phyloP scores from a whole-genome alignment of 805 yeast species.

The Yarrowia porcina region DNA sequence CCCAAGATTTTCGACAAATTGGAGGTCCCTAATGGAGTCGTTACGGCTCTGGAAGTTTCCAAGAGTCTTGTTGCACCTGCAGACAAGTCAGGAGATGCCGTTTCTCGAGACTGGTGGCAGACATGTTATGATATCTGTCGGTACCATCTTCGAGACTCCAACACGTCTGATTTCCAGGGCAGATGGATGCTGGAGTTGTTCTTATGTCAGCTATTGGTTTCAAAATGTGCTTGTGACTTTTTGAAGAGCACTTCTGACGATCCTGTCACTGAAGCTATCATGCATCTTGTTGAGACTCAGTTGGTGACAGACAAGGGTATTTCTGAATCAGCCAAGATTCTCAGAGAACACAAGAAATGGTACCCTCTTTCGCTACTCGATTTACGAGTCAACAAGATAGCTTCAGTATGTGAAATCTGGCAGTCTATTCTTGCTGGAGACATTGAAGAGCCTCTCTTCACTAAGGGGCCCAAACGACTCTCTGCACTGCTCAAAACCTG shows the following conservation, averaged over 20 bases:
- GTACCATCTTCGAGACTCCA: neutral
- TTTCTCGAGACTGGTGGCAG: neutral
- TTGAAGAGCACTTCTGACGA: neutral
- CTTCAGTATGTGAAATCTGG: constrained; percentile 34
- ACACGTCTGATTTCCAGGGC: neutral
- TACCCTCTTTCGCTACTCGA: constrained; percentile 36
- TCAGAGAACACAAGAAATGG: constrained; percentile 31
- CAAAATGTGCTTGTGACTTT: neutral
- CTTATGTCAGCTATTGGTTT: neutral
- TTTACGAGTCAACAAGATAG: constrained; percentile 30
- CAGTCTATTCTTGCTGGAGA: constrained; percentile 25
- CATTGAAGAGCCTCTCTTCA: constrained; percentile 34
- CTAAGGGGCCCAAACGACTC: constrained; percentile 34
- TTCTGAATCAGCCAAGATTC: constrained; percentile 30
- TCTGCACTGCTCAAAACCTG: constrained; percentile 32
- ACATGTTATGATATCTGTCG: constrained; percentile 1
- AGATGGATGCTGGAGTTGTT: constrained; percentile 10
- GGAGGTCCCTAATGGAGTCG: constrained; percentile 33
- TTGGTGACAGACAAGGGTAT: constrained; percentile 7
- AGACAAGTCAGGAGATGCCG: neutral
- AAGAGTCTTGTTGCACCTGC: constrained; percentile 22
- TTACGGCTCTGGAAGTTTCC: constrained; percentile 33
- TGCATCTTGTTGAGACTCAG: neutral
- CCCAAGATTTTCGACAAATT: constrained; percentile 30
- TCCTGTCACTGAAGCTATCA: neutral